Evolutionary conservation across 2,329 filamentous ascomycete species (phyloP), one percentile per base, ranked within the genome.

Genomic region (Ilyonectria robusta): DNA sequence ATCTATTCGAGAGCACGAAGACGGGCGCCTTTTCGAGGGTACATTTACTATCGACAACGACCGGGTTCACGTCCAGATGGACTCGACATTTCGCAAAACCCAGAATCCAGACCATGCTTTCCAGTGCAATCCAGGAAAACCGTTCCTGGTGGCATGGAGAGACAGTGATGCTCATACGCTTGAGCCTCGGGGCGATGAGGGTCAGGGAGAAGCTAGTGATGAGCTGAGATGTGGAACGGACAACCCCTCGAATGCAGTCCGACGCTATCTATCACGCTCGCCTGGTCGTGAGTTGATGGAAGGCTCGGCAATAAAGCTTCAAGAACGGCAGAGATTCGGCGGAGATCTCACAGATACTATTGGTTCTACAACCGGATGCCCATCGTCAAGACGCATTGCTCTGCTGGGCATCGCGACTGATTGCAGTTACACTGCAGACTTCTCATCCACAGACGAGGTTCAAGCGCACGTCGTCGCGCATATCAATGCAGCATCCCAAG

Each of bases 391-490:
- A 68, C 93, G 92, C 78, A 93, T 97, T 33, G 94, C 95, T 1
- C 85, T 97, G 47, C 88, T 98, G n/a, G 95, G 95, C n/a, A 88
- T 97, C 23, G 94, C 94, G 5, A 94, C 93, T 0, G 94, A 98
- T 79, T 98, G 94, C 82, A 91, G 89, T 6, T 97, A 97, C 76
- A 93, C 91, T 6, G 84, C 83, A 1, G 84, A 86, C 6, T 95
- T 97, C 79, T 86, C 87, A 59, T 87, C 85, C 11, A 86, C 88
- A 47, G 84, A 88, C 50, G 84, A 88, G 17, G 88, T 90, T 4
- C 86, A 90, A 56, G 76, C 86, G 58, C 94, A 95, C 78, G 87
- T 97, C 66, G 92, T 97, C 73, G 86, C 84, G n/a, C 86, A 92
- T 76, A 90, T 98, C 77, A 97, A 95, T 80, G 85, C 89, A n/a